A percentile compares a stretch with the other conserved stretches of the same genome.
phyloP scores from a whole-genome alignment of 73 alveolate species.

The Tetrahymena borealis region DNA sequence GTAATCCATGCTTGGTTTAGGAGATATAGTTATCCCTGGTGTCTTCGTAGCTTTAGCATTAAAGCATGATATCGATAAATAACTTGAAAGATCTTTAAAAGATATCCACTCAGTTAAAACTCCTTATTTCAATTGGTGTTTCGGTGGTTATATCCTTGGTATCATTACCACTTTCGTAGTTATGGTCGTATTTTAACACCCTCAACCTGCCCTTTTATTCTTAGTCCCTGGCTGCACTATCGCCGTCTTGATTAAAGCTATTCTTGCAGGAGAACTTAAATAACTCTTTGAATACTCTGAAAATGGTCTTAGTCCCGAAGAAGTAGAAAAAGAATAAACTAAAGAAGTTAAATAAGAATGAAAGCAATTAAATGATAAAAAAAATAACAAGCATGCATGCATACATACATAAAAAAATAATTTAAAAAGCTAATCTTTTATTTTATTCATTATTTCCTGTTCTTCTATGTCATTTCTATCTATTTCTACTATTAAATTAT shows the following conservation, averaged over 20 bases:
- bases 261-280: conserved; percentile 57
- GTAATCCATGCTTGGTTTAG: conserved; percentile 92
- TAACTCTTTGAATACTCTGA: conserved; percentile 61
- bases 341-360: no score
- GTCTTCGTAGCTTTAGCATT: conserved; percentile 85
- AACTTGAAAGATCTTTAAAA: conserved; percentile 44
- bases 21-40: conserved; percentile 98
- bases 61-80: conserved; percentile 75
- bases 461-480: no score
- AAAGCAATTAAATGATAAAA: no score
- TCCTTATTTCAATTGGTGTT: conserved; percentile 68
- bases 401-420: no score
- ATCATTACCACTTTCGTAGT: conserved; percentile 71
- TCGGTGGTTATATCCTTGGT: conserved; percentile 82
- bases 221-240: conserved; percentile 86
- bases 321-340: not conserved
- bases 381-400: no score
- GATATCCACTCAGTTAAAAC: conserved; percentile 41
- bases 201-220: conserved; percentile 95
- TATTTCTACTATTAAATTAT: no score
- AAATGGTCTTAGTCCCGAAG: conserved; percentile 37
- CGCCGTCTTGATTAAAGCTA: conserved; percentile 65
- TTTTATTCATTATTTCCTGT: no score
- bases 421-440: no score
- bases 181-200: conserved; percentile 82